Percentiles rank a stretch among this genome's conserved stretches.
Evolutionary conservation across 768 basidiomycete species (phyloP).

Genomic region (Tulasnella sp.): DNA sequence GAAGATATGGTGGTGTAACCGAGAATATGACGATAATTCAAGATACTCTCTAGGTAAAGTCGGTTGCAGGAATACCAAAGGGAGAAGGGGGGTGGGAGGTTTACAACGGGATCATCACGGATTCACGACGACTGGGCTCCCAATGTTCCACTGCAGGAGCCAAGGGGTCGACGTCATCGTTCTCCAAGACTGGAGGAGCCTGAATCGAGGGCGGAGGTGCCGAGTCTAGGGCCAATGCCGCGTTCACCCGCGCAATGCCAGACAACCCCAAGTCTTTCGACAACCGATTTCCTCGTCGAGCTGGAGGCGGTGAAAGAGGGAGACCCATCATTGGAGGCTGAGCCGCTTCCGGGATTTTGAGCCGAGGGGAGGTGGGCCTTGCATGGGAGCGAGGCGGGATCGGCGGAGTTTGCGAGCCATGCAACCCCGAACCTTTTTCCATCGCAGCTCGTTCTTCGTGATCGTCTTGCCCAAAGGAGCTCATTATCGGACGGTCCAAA

Average conservation of each 20-base stretch:
- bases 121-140: slow-evolving; percentile 14
- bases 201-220: background rate
- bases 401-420: background rate
- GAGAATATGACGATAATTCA: background rate
- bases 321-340: background rate
- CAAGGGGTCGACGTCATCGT: background rate
- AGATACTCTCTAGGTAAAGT: background rate
- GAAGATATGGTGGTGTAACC: background rate
- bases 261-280: background rate
- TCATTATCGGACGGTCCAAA: background rate
- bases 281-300: background rate
- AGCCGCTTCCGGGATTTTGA: background rate
- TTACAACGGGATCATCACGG: background rate
- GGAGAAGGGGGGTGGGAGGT: background rate
- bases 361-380: background rate
- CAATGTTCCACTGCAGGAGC: background rate
- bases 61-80: background rate
- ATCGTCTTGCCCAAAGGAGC: background rate
- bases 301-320: slow-evolving; percentile 10
- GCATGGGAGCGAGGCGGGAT: slow-evolving; percentile 16
- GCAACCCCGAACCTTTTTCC: background rate
- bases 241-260: background rate
- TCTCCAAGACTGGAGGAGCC: background rate
- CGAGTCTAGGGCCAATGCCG: background rate
- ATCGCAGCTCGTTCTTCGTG: background rate